Conservation (phyloP, 2,329 filamentous ascomycete genomes). For the Dothistroma pini region DNA sequence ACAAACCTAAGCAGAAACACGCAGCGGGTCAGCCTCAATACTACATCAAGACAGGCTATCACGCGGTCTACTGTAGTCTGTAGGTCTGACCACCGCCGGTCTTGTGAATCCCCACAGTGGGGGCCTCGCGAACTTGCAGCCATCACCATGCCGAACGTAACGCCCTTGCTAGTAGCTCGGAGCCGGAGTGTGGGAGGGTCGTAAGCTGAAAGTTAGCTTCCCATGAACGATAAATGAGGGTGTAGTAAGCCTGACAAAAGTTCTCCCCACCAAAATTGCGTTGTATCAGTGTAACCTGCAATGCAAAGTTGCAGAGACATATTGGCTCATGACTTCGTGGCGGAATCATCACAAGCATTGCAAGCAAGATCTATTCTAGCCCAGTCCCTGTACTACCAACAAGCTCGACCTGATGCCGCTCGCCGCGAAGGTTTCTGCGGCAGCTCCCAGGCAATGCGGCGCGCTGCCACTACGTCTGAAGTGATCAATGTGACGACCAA, state of each 20-base stretch:
- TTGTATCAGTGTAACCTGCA: background rate
- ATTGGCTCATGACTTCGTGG: background rate
- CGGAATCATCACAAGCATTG: background rate
- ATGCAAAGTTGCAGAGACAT: background rate
- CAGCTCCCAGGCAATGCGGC: conserved; percentile 54
- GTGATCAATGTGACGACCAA: conserved; percentile 53
- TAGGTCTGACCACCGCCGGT: background rate
- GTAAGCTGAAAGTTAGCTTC: background rate
- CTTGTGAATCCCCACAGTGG: background rate
- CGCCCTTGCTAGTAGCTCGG: background rate
- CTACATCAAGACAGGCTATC: background rate
- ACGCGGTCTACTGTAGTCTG: too few species aligned
- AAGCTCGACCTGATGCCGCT: conserved; percentile 63
- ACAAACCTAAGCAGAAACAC: background rate
- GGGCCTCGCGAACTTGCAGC: background rate
- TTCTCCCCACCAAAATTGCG: background rate
- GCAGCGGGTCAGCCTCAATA: too few species aligned
- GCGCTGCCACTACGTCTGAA: conserved; percentile 30
- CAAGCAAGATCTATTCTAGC: conserved; percentile 6
- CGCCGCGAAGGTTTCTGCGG: conserved; percentile 58
- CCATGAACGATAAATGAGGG: background rate
- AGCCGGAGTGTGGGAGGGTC: background rate
- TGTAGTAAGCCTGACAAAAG: background rate
- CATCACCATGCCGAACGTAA: background rate
- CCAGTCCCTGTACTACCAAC: conserved; percentile 60